phyloP scores from a whole-genome alignment of 805 yeast species.

The Ogataea paraovalis region DNA sequence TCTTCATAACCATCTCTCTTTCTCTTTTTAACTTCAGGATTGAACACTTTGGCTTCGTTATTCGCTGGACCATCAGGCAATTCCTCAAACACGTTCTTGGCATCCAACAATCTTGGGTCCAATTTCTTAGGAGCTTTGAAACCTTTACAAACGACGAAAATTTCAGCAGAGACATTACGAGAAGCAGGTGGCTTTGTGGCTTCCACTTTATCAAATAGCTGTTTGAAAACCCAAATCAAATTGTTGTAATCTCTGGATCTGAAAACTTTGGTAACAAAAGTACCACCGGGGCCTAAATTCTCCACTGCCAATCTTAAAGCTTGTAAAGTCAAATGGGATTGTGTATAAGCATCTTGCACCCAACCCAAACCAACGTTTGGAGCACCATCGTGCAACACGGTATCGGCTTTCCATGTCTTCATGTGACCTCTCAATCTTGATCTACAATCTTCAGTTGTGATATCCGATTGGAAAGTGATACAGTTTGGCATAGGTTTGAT shows the following conservation, averaged over 20 bases:
- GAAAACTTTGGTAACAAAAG: slow-evolving; percentile 94
- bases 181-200: slow-evolving; percentile 99
- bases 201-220: slow-evolving; percentile 91
- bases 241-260: slow-evolving; percentile 98
- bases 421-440: slow-evolving; percentile 90
- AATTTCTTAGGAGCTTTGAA: slow-evolving; percentile 94
- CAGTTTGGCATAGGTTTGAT: slow-evolving; percentile 94
- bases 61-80: slow-evolving; percentile 68
- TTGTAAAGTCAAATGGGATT: slow-evolving; percentile 91
- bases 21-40: slow-evolving; percentile 88
- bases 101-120: slow-evolving; percentile 89
- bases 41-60: slow-evolving; percentile 87
- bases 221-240: slow-evolving; percentile 95
- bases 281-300: slow-evolving; percentile 86
- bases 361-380: slow-evolving; percentile 99
- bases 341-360: slow-evolving; percentile 99
- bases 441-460: slow-evolving; percentile 97
- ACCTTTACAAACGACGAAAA: slow-evolving; percentile 93
- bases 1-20: slow-evolving; percentile 97
- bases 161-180: slow-evolving; percentile 98
- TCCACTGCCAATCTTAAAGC: slow-evolving; percentile 93
- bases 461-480: slow-evolving; percentile 93
- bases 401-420: slow-evolving; percentile 99
- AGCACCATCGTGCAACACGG: slow-evolving; percentile 98
- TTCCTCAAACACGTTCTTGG: slow-evolving; percentile 93